Evolutionary conservation across 371 early-diverging fungal species (phyloP).

Genomic region (Antonospora locustae): DNA sequence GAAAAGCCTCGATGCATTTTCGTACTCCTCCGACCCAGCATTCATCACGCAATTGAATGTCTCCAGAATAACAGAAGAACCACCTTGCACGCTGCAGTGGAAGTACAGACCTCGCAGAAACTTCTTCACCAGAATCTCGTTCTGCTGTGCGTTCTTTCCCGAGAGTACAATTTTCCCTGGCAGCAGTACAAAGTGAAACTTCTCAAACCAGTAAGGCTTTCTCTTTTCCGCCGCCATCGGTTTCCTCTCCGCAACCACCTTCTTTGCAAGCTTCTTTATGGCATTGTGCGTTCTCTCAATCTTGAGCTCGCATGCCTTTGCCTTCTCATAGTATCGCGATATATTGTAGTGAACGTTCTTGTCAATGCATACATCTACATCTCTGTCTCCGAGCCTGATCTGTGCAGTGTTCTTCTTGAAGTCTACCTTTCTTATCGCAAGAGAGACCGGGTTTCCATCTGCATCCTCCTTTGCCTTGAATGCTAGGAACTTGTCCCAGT

Average conservation of each 20-base stretch:
- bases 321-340: too few species aligned
- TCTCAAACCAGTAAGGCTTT: slow-evolving; percentile 94
- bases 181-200: slow-evolving; percentile 88
- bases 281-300: not conserved
- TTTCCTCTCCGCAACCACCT: slow-evolving; percentile 12
- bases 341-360: too few species aligned
- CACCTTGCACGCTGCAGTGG: slow-evolving; percentile 84
- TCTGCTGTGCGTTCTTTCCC: slow-evolving; percentile 85
- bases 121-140: slow-evolving; percentile 78
- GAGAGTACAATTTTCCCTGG: slow-evolving; percentile 82
- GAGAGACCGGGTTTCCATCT: slow-evolving; percentile 30
- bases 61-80: slow-evolving; percentile 65
- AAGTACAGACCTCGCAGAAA: slow-evolving; percentile 69
- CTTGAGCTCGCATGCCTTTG: too few species aligned
- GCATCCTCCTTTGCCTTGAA: slow-evolving; percentile 47
- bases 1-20: not conserved
- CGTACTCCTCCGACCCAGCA: not conserved
- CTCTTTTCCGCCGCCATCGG: slow-evolving; percentile 51
- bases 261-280: slow-evolving; percentile 42
- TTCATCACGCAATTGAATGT: slow-evolving; percentile 53
- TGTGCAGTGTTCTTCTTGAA: slow-evolving; percentile 43
- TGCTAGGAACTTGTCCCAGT: slow-evolving; percentile 49
- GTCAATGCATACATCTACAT: too few species aligned
- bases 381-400: slow-evolving; percentile 18
- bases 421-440: slow-evolving; percentile 41